These are phyloP conservation scores for Pisolithus orientalis DNA, from an alignment of 768 basidiomycete genomes.

Conservation along the genomic window DNA sequence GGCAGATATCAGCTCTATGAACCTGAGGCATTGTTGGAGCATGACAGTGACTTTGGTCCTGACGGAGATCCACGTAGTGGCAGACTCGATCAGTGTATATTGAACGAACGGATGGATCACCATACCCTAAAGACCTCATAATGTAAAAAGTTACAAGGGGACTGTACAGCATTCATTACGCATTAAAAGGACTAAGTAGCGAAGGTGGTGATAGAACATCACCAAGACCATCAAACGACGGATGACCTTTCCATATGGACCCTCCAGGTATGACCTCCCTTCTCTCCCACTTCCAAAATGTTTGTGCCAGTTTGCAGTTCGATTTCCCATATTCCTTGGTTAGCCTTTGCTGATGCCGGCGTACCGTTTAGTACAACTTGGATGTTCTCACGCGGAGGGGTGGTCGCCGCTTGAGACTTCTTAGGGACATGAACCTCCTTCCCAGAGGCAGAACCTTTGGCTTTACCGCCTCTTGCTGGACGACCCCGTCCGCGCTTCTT, in stretches of 20 bases:
- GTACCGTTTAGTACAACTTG: slow-evolving; percentile 62
- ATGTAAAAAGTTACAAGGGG: slow-evolving; percentile 18
- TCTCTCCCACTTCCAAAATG: slow-evolving; percentile 68
- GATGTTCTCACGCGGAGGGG: slow-evolving; percentile 38
- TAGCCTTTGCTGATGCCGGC: slow-evolving; percentile 39
- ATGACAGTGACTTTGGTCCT: slow-evolving; percentile 30
- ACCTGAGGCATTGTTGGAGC: slow-evolving; percentile 46
- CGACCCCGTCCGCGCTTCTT: slow-evolving; percentile 39
- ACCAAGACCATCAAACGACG: slow-evolving; percentile 11
- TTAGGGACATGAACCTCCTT: slow-evolving; percentile 34
- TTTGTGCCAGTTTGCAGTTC: slow-evolving; percentile 53
- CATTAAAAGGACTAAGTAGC: slow-evolving; percentile 25
- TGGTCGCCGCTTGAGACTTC: slow-evolving; percentile 37
- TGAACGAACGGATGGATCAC: not conserved
- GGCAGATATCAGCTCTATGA: slow-evolving; percentile 66
- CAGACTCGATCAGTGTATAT: slow-evolving; percentile 1
- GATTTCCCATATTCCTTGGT: slow-evolving; percentile 55
- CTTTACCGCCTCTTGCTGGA: slow-evolving; percentile 28
- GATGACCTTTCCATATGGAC: slow-evolving; percentile 50
- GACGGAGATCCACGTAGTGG: slow-evolving; percentile 17
- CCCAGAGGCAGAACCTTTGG: slow-evolving; percentile 23
- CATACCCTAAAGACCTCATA: slow-evolving; percentile 11
- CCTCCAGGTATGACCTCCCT: slow-evolving; percentile 65
- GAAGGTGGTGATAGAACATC: slow-evolving; percentile 3
- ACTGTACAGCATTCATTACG: slow-evolving; percentile 26